Conservation (phyloP, 164 flowering plant species). For the Kalanchoe fedtschenkoi region DNA sequence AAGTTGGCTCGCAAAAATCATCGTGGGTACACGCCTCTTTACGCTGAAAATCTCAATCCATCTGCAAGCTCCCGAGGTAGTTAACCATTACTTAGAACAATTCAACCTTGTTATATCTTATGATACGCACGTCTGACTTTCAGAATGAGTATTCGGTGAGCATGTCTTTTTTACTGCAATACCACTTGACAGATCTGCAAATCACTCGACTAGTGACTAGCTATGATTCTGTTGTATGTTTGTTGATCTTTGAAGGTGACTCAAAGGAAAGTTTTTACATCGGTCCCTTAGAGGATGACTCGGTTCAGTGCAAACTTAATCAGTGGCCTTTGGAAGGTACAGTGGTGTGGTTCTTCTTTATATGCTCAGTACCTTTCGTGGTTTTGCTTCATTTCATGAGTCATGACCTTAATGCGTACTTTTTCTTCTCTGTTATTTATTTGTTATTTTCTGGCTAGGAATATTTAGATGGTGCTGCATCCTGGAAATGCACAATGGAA, state of each 20-base stretch:
- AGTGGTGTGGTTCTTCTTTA: background rate
- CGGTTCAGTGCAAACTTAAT: constrained; percentile 21
- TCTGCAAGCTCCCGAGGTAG: constrained; percentile 41
- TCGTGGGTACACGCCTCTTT: constrained; percentile 64
- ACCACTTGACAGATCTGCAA: background rate
- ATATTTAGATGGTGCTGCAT: constrained; percentile 39
- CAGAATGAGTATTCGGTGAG: no score
- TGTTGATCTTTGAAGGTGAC: constrained; percentile 43
- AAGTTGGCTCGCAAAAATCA: constrained; percentile 38
- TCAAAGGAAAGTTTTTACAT: constrained; percentile 67
- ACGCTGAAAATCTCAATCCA: constrained; percentile 57
- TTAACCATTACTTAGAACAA: background rate
- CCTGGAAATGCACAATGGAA: constrained; percentile 71
- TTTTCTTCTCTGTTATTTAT: background rate
- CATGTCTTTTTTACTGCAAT: background rate
- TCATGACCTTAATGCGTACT: background rate
- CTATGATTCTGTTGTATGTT: background rate
- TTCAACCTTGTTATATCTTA: background rate
- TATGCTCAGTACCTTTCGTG: background rate
- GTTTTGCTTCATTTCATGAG: background rate
- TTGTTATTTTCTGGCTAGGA: constrained; percentile 14
- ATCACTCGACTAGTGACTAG: background rate
- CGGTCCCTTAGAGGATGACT: constrained; percentile 42
- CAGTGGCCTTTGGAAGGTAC: constrained; percentile 86
- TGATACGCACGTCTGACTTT: no score